phyloP scores from a whole-genome alignment of 2,329 filamentous ascomycete species.

The Acrocalymma vagum region DNA sequence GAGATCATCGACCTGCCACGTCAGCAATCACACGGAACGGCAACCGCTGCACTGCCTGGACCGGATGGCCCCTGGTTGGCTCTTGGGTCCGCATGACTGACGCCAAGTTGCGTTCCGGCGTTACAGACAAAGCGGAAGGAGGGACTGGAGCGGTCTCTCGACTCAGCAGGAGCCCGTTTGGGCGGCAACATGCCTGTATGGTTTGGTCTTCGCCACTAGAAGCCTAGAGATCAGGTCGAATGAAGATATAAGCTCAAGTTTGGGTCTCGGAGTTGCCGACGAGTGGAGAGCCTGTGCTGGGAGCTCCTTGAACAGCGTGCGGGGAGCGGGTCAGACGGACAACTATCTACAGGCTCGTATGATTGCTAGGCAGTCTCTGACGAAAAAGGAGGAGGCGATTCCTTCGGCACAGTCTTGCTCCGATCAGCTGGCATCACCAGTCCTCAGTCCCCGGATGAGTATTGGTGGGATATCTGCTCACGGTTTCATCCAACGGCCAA shows the following conservation, averaged over 20 bases:
- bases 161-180: conserved; percentile 11
- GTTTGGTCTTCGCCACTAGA: conserved; percentile 7
- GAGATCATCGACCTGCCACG: conserved; percentile 15
- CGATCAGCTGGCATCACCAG: conserved; percentile 11
- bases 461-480: conserved; percentile 10
- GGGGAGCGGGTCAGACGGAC: conserved; percentile 6
- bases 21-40: conserved; percentile 12
- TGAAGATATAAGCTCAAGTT: conserved; percentile 12
- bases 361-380: conserved; percentile 13
- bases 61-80: conserved; percentile 8
- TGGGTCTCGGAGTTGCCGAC: conserved; percentile 19
- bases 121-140: too few relatives aligned
- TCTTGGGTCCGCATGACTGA: conserved; percentile 14
- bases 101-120: conserved; percentile 12
- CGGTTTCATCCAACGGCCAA: conserved; percentile 15
- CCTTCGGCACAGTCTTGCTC: conserved; percentile 8
- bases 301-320: conserved; percentile 6
- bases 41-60: conserved; percentile 10
- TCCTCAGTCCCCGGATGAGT: conserved; percentile 9
- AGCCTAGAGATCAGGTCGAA: conserved; percentile 8
- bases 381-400: conserved; percentile 8
- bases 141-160: conserved; percentile 10
- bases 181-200: conserved; percentile 15
- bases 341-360: conserved; percentile 7
- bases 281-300: conserved; percentile 3